These are phyloP conservation scores for Blastomyces parvus DNA, from an alignment of 2,329 filamentous ascomycete species.

Conservation along the genomic window DNA sequence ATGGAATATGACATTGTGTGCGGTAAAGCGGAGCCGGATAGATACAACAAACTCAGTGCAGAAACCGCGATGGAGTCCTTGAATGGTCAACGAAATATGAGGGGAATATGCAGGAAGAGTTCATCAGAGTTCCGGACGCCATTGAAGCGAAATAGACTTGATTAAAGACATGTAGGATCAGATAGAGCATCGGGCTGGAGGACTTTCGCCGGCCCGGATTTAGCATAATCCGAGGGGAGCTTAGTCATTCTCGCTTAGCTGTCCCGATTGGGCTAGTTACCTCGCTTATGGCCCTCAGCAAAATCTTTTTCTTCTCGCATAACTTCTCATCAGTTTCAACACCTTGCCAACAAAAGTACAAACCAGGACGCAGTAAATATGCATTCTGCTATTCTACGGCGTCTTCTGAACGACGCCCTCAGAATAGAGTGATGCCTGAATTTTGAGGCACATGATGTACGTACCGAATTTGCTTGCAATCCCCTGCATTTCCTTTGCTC, in stretches of 20 bases:
- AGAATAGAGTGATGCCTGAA: background rate
- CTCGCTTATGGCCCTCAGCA: background rate
- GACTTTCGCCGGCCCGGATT: no score
- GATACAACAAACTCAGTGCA: conserved; percentile 12
- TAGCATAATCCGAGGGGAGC: background rate
- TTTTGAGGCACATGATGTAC: background rate
- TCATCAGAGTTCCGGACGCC: conserved; percentile 6
- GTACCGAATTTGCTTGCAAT: background rate
- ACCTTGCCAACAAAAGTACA: background rate
- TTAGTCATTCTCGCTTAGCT: conserved; percentile 5
- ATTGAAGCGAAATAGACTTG: no score
- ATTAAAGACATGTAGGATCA: no score
- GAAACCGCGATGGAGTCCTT: conserved; percentile 12
- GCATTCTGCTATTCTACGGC: background rate
- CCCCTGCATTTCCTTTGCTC: background rate
- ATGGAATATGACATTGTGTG: conserved; percentile 9
- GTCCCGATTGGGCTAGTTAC: background rate
- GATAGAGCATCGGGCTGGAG: no score
- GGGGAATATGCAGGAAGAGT: conserved; percentile 14
- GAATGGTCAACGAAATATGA: conserved; percentile 13
- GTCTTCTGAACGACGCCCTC: background rate
- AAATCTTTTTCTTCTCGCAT: background rate
- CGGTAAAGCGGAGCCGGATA: conserved; percentile 13
- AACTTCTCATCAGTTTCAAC: background rate
- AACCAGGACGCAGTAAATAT: background rate